Evolutionary conservation across 2,329 filamentous ascomycete species (phyloP).

Genomic region (Paraconiothyrium sp.): DNA sequence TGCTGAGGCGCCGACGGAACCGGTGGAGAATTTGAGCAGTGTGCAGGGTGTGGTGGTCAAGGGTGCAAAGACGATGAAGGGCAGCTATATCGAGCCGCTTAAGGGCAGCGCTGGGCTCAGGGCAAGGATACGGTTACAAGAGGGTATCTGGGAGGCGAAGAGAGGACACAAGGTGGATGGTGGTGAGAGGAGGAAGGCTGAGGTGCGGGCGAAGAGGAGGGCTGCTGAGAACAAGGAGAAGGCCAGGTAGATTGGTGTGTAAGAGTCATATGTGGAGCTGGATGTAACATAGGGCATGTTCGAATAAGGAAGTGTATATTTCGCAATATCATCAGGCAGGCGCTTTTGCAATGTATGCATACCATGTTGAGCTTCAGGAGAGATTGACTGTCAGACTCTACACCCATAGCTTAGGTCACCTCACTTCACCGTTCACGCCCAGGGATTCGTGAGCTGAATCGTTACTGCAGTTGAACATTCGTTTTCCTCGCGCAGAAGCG

Average conservation of each 20-base stretch:
- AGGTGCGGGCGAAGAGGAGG: conserved; percentile 86
- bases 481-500: conserved; percentile 3
- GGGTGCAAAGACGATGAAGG: conserved; percentile 74
- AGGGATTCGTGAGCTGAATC: not conserved
- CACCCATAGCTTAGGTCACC: not conserved
- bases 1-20: conserved; percentile 43
- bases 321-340: not conserved
- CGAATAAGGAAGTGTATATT: conserved; percentile 10
- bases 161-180: conserved; percentile 93
- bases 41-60: conserved; percentile 74
- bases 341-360: not conserved
- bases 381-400: not conserved
- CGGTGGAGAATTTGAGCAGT: conserved; percentile 61
- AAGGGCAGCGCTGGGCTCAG: conserved; percentile 68
- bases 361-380: not conserved
- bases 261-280: not conserved
- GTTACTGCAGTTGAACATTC: not conserved
- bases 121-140: conserved; percentile 74
- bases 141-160: conserved; percentile 93
- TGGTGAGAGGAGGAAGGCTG: conserved; percentile 87
- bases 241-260: conserved; percentile 44
- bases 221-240: conserved; percentile 80
- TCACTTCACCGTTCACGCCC: not conserved
- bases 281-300: conserved; percentile 16
- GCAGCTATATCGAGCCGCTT: conserved; percentile 76